Conservation (phyloP, 1,139 yeast species). For the Lipomyces yarrowii region DNA sequence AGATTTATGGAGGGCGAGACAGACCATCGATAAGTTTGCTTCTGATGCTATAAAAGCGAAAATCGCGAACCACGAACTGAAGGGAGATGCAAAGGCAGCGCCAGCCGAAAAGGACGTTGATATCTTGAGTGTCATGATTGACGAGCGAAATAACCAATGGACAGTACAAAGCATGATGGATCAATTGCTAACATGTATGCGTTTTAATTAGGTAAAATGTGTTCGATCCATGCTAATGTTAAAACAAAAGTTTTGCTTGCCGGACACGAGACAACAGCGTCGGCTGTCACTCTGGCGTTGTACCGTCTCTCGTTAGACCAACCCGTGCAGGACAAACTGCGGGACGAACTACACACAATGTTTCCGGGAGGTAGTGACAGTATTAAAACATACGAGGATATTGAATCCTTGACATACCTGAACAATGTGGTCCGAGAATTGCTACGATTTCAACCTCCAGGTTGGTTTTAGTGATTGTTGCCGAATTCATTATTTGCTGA, state of each 20-base stretch:
- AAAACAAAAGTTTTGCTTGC: slow-evolving; percentile 26
- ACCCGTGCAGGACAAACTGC: slow-evolving; percentile 25
- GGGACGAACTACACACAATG: slow-evolving; percentile 21
- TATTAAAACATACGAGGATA: slow-evolving; percentile 21
- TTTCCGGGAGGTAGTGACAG: slow-evolving; percentile 19
- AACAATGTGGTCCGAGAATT: slow-evolving; percentile 38
- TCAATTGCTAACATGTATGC: slow-evolving; percentile 28
- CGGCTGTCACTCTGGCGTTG: slow-evolving; percentile 25
- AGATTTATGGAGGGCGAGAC: slow-evolving; percentile 8
- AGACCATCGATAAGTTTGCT: slow-evolving; percentile 16
- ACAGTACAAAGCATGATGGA: slow-evolving; percentile 21
- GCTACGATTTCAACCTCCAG: slow-evolving; percentile 38
- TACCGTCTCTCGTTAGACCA: slow-evolving; percentile 21
- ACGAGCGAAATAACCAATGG: slow-evolving; percentile 23
- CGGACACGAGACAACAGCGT: slow-evolving; percentile 34
- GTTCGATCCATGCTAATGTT: background rate
- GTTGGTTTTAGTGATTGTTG: background rate
- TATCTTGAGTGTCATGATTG: slow-evolving; percentile 29
- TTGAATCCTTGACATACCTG: slow-evolving; percentile 32
- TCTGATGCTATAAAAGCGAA: slow-evolving; percentile 17
- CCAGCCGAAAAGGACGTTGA: slow-evolving; percentile 14
- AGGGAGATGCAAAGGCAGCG: background rate
- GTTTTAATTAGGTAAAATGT: background rate
- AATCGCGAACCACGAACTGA: slow-evolving; percentile 7
- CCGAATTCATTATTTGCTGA: background rate